Percentiles rank a stretch among this genome's conserved stretches.
These are phyloP conservation scores for Lachancea fermentati DNA, from an alignment of 805 yeast genomes.

Conservation along the genomic window DNA sequence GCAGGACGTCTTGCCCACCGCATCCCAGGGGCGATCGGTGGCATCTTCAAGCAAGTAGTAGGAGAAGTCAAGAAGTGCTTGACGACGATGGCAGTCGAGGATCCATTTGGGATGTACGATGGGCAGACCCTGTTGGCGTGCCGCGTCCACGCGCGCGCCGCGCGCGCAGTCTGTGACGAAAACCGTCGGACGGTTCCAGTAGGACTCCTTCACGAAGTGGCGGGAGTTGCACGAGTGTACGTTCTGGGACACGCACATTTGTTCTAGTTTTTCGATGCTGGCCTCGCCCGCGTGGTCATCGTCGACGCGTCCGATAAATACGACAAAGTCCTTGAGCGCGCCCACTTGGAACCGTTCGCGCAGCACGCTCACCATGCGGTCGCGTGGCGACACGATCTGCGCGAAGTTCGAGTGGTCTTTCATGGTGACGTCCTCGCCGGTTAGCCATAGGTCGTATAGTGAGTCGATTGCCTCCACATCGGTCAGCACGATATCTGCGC, in stretches of 20 bases:
- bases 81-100: slow-evolving; percentile 35
- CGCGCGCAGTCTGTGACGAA: slow-evolving; percentile 26
- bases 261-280: slow-evolving; percentile 3
- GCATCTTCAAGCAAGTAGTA: slow-evolving; percentile 25
- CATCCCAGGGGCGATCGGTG: slow-evolving; percentile 17
- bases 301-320: slow-evolving; percentile 28
- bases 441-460: slow-evolving; percentile 28
- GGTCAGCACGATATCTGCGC: slow-evolving; percentile 26
- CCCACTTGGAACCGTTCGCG: slow-evolving; percentile 7
- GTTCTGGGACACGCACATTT: slow-evolving; percentile 5
- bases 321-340: slow-evolving; percentile 22
- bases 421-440: slow-evolving; percentile 21
- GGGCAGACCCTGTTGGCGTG: slow-evolving; percentile 36
- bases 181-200: slow-evolving; percentile 12
- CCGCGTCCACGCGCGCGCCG: slow-evolving; percentile 33
- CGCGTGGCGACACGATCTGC: slow-evolving; percentile 1
- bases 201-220: slow-evolving; percentile 11
- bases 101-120: slow-evolving; percentile 43
- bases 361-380: slow-evolving; percentile 7
- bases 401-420: slow-evolving; percentile 6
- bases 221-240: slow-evolving; percentile 9
- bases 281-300: slow-evolving; percentile 3
- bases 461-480: slow-evolving; percentile 15
- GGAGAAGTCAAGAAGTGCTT: slow-evolving; percentile 37
- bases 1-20: slow-evolving; percentile 33